Percentiles rank a stretch among this genome's conserved stretches.
Evolutionary conservation across 768 basidiomycete genomes (phyloP).

Genomic region (Boletus tylopilopsis): DNA sequence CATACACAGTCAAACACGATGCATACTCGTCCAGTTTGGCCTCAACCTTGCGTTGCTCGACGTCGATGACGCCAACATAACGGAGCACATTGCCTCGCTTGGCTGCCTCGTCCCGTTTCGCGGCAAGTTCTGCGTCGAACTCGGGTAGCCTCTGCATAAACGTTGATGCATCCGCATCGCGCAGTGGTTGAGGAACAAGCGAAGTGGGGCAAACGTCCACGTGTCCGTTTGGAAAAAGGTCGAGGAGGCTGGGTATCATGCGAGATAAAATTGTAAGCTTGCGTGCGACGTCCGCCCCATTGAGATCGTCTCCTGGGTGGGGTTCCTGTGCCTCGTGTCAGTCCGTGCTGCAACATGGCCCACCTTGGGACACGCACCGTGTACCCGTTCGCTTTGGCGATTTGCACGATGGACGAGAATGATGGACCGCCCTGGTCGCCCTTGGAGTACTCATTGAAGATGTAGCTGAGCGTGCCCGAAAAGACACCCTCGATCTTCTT

Average conservation of each 20-base stretch:
- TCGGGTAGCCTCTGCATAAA: constrained; percentile 78
- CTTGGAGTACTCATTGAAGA: constrained; percentile 94
- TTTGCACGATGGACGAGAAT: constrained; percentile 87
- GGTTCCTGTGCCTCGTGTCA: constrained; percentile 70
- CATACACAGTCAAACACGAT: neutral
- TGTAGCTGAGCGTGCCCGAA: constrained; percentile 96
- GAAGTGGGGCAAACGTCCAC: constrained; percentile 77
- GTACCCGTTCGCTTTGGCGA: constrained; percentile 91
- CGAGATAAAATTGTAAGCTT: constrained; percentile 96
- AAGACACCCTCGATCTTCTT: constrained; percentile 96
- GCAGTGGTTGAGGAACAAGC: constrained; percentile 77
- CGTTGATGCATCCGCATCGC: constrained; percentile 71
- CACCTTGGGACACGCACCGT: constrained; percentile 51
- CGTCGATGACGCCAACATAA: constrained; percentile 94
- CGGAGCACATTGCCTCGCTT: constrained; percentile 81
- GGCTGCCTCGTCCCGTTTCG: constrained; percentile 73
- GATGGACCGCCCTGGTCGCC: constrained; percentile 61
- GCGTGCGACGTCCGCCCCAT: constrained; percentile 94
- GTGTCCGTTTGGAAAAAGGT: constrained; percentile 71
- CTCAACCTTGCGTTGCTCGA: constrained; percentile 59
- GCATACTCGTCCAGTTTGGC: constrained; percentile 86
- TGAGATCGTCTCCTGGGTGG: constrained; percentile 94
- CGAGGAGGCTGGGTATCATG: constrained; percentile 50
- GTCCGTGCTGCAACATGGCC: neutral
- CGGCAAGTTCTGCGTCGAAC: constrained; percentile 76